Conservation (phyloP, 2,329 filamentous ascomycete species). For the Rugonectria rugulosa region DNA sequence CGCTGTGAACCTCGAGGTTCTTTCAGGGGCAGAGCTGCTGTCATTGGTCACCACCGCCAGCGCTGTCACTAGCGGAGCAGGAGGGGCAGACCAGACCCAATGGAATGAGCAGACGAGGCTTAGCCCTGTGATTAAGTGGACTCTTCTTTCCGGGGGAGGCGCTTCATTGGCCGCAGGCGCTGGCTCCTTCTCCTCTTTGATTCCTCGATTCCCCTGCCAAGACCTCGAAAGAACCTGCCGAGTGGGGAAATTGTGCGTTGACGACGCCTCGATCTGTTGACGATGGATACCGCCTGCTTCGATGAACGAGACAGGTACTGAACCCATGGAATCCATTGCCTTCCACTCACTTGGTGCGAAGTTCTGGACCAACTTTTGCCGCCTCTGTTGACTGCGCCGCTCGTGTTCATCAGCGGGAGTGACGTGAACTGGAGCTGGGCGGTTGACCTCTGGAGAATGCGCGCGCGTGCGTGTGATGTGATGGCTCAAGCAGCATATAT, state of each 20-base stretch:
- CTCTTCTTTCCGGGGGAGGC: constrained; percentile 14
- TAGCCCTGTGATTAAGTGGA: background rate
- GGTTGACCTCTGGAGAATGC: background rate
- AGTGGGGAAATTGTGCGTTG: constrained; percentile 18
- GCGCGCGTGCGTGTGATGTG: background rate
- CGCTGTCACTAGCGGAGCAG: constrained; percentile 9
- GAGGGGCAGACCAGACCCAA: constrained; percentile 1
- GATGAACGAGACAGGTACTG: too few relatives aligned
- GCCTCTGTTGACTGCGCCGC: constrained; percentile 2
- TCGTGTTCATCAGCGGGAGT: background rate
- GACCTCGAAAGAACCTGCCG: constrained; percentile 13
- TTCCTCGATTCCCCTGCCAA: constrained; percentile 34
- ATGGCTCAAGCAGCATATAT: background rate
- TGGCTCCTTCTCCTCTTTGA: background rate
- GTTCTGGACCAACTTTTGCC: background rate
- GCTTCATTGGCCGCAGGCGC: constrained; percentile 31
- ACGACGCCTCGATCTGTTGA: constrained; percentile 20
- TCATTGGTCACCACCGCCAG: constrained; percentile 33
- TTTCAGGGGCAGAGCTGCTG: constrained; percentile 32
- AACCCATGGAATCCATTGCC: too few relatives aligned
- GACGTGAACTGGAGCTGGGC: constrained; percentile 5
- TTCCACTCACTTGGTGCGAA: too few relatives aligned
- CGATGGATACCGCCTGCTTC: background rate
- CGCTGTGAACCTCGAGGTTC: constrained; percentile 24
- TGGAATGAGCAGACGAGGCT: constrained; percentile 6